Evolutionary conservation across 2,329 filamentous ascomycete species (phyloP).

Genomic region (Cercospora sojina): DNA sequence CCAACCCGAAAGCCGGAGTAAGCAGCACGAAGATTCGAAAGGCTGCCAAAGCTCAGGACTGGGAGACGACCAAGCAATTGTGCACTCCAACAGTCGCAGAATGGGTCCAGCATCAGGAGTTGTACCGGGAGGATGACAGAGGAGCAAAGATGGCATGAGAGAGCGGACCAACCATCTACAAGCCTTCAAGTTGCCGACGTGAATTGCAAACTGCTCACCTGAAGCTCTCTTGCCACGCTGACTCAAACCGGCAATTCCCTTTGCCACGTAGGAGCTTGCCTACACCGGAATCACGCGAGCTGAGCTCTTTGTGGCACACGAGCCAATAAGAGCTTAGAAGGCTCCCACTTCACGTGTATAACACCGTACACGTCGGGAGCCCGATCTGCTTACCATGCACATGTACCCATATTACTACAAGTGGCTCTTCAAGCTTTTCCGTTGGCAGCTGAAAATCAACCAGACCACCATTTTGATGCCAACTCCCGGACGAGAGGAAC

Average conservation of each 20-base stretch:
- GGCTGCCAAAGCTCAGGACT: slow-evolving; percentile 52
- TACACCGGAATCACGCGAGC: slow-evolving; percentile 10
- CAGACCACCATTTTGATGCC: background rate
- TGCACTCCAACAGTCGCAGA: slow-evolving; percentile 57
- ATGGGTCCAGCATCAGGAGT: slow-evolving; percentile 57
- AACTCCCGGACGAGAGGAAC: background rate
- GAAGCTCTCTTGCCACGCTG: background rate
- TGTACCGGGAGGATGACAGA: slow-evolving; percentile 52
- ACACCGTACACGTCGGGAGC: background rate
- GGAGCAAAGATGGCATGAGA: slow-evolving; percentile 36
- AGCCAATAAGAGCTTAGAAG: background rate
- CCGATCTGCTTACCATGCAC: background rate
- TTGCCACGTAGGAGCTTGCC: slow-evolving; percentile 2
- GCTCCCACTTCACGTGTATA: slow-evolving; percentile 1
- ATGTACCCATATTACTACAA: background rate
- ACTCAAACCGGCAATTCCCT: background rate
- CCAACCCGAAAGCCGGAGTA: slow-evolving; percentile 48
- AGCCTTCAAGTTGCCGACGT: background rate
- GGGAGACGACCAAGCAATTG: slow-evolving; percentile 51
- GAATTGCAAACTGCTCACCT: background rate
- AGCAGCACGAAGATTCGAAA: slow-evolving; percentile 64
- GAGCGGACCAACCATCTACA: background rate
- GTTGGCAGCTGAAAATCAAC: background rate
- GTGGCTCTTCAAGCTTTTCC: background rate
- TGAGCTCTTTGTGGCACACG: background rate